These are phyloP conservation scores for Musa itinerans DNA, from an alignment of 176 grass and related monocot genomes.

Conservation along the genomic window DNA sequence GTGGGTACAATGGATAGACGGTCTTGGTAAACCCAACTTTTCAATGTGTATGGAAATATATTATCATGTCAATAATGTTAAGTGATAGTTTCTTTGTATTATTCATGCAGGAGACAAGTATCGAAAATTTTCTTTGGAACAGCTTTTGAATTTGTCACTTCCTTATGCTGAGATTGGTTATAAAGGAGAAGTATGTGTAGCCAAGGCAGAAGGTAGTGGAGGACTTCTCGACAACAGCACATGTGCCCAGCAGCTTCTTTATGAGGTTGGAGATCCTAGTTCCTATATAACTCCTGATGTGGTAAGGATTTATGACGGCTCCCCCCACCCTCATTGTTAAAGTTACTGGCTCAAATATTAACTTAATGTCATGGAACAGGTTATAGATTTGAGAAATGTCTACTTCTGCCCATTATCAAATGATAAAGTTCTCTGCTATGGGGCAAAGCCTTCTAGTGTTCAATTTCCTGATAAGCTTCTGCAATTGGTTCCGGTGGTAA, in stretches of 20 bases:
- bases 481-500: slow-evolving; percentile 59
- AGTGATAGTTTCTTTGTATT: slow-evolving; percentile 17
- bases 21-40: background rate
- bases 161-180: slow-evolving; percentile 79
- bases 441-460: slow-evolving; percentile 61
- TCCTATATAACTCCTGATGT: slow-evolving; percentile 93
- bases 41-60: background rate
- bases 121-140: slow-evolving; percentile 64
- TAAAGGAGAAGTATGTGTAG: slow-evolving; percentile 67
- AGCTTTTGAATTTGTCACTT: slow-evolving; percentile 77
- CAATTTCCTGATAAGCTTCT: slow-evolving; percentile 58
- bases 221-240: slow-evolving; percentile 59
- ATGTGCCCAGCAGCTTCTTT: slow-evolving; percentile 87
- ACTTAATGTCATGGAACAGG: slow-evolving; percentile 40
- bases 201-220: slow-evolving; percentile 62
- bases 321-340: background rate
- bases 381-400: slow-evolving; percentile 70
- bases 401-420: slow-evolving; percentile 55
- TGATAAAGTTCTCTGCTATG: slow-evolving; percentile 57
- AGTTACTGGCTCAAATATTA: slow-evolving; percentile 8
- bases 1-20: background rate
- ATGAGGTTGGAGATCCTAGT: slow-evolving; percentile 80
- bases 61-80: background rate
- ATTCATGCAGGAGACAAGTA: slow-evolving; percentile 65
- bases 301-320: slow-evolving; percentile 30